Percentiles rank a stretch among this genome's conserved stretches.
phyloP scores from a whole-genome alignment of 768 basidiomycete genomes.

The Tremella yokohamensis region DNA sequence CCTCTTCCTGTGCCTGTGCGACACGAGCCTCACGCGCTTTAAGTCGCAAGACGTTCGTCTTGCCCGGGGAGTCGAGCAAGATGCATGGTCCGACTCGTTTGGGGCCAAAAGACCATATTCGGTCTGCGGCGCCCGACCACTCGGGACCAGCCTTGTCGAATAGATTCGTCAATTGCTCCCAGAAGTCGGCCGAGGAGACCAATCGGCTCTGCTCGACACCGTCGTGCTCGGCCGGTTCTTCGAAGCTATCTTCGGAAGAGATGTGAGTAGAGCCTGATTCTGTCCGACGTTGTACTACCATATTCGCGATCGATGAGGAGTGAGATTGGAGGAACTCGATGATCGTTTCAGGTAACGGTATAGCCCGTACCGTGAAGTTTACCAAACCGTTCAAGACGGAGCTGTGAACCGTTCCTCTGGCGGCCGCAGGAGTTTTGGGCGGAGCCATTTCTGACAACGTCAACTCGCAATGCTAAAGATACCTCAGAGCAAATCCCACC shows the following conservation, averaged over 20 bases:
- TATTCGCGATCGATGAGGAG: conserved; percentile 59
- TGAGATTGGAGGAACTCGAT: conserved; percentile 76
- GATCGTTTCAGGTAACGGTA: conserved; percentile 69
- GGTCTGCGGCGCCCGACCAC: conserved; percentile 69
- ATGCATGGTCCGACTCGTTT: conserved; percentile 80
- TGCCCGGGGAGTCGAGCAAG: conserved; percentile 63
- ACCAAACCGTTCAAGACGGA: conserved; percentile 67
- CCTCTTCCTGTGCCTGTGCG: conserved; percentile 38
- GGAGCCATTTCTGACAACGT: conserved; percentile 72
- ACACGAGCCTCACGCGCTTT: conserved; percentile 35
- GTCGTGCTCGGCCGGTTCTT: conserved; percentile 71
- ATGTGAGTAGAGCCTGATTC: conserved; percentile 26
- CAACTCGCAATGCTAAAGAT: not conserved
- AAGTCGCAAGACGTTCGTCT: conserved; percentile 28
- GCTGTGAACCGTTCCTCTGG: conserved; percentile 74
- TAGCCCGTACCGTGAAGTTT: conserved; percentile 76
- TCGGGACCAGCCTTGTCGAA: conserved; percentile 68
- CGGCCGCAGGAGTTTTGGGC: conserved; percentile 65
- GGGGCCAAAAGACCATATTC: conserved; percentile 89
- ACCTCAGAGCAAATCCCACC: conserved; percentile 56
- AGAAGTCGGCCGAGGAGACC: conserved; percentile 72
- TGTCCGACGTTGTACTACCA: conserved; percentile 55
- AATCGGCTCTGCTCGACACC: conserved; percentile 60
- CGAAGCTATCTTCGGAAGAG: conserved; percentile 52
- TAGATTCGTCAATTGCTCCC: conserved; percentile 64